These are phyloP conservation scores for Rhizodiscina lignyota DNA, from an alignment of 495 filamentous ascomycete genomes.

Conservation along the genomic window DNA sequence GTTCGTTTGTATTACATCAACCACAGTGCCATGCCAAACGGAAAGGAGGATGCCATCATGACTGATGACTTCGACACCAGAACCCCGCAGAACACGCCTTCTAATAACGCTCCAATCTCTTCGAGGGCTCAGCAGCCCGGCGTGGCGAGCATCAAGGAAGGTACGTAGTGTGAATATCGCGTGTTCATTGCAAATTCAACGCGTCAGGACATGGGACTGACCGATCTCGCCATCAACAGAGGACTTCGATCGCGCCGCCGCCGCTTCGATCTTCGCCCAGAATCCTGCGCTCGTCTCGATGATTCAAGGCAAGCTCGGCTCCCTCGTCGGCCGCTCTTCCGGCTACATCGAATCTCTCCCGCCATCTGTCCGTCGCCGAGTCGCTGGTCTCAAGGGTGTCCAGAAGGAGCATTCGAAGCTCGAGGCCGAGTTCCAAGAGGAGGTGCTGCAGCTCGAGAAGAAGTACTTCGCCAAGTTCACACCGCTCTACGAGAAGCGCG, in stretches of 20 bases:
- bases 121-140: slow-evolving; percentile 94
- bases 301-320: slow-evolving; percentile 91
- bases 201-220: slow-evolving; percentile 3
- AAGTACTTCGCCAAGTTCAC: slow-evolving; percentile 98
- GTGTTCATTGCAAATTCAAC: neutral
- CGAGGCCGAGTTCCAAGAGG: slow-evolving; percentile 95
- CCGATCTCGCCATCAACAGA: slow-evolving; percentile 35
- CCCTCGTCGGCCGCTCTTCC: slow-evolving; percentile 84
- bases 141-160: slow-evolving; percentile 93
- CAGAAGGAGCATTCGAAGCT: slow-evolving; percentile 98
- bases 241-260: slow-evolving; percentile 70
- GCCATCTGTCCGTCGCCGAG: slow-evolving; percentile 70
- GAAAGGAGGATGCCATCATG: no score
- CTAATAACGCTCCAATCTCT: slow-evolving; percentile 88
- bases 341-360: slow-evolving; percentile 97
- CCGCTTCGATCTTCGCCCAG: slow-evolving; percentile 65
- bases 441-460: slow-evolving; percentile 95
- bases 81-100: slow-evolving; percentile 92
- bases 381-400: slow-evolving; percentile 88
- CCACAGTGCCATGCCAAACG: no score
- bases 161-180: slow-evolving; percentile 31
- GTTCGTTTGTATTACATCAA: no score
- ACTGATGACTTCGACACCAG: no score
- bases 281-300: slow-evolving; percentile 87
- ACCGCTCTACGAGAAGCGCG: slow-evolving; percentile 88